A percentile compares a stretch with the other conserved stretches of the same genome.
phyloP scores from a whole-genome alignment of 176 grass and related monocot genomes.

The Canna indica region DNA sequence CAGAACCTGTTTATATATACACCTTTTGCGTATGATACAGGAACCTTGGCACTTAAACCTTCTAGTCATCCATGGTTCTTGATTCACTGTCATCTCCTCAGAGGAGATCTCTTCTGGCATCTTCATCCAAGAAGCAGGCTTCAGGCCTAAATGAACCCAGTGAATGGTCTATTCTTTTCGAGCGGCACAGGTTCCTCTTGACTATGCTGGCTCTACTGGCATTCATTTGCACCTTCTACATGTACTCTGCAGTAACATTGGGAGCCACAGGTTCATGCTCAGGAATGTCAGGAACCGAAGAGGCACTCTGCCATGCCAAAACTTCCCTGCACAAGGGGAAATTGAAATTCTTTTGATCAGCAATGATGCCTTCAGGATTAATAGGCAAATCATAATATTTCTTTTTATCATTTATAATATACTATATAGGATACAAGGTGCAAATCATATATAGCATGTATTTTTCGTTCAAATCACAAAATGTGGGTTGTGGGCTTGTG shows the following conservation, averaged over 20 bases:
- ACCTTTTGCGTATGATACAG: constrained; percentile 18
- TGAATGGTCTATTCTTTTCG: no score
- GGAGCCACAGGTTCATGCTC: no score
- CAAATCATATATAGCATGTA: no score
- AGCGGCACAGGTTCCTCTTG: constrained; percentile 75
- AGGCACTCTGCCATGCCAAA: no score
- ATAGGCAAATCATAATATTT: no score
- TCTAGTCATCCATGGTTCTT: constrained; percentile 41
- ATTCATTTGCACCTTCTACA: constrained; percentile 77
- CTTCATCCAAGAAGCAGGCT: constrained; percentile 42
- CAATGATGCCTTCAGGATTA: no score
- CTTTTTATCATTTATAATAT: no score
- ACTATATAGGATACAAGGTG: no score
- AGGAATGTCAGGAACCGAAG: no score
- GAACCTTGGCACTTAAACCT: constrained; percentile 3
- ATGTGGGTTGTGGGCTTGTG: no score
- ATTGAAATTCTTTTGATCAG: constrained; percentile 48
- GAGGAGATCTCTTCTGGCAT: constrained; percentile 48
- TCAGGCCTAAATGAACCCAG: constrained; percentile 43
- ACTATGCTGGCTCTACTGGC: constrained; percentile 66
- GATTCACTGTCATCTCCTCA: constrained; percentile 77
- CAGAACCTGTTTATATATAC: neutral
- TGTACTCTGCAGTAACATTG: constrained; percentile 82
- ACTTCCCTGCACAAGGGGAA: constrained; percentile 46
- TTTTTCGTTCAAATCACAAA: no score